These are phyloP conservation scores for Oryza punctata DNA, from an alignment of 176 grass and related monocot species.

Conservation along the genomic window DNA sequence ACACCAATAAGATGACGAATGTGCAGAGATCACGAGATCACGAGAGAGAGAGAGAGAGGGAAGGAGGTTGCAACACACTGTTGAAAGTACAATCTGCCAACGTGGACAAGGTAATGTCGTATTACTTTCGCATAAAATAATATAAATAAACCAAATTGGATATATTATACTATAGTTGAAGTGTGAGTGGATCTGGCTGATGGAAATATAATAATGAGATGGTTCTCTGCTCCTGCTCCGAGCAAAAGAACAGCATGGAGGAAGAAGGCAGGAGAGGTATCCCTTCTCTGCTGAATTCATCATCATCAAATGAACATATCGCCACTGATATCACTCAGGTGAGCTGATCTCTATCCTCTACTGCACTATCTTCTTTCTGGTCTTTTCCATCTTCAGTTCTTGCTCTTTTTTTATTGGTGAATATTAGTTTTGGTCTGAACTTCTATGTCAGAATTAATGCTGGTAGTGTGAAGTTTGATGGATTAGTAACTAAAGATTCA, in stretches of 20 bases:
- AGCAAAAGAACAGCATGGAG: slow-evolving; percentile 1
- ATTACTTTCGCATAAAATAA: not conserved
- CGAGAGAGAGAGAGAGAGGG: not conserved
- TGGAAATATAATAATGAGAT: not conserved
- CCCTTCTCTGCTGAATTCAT: slow-evolving; percentile 24
- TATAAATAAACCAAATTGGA: not conserved
- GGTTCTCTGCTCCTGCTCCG: not conserved
- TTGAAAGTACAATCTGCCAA: not conserved
- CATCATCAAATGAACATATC: slow-evolving; percentile 17
- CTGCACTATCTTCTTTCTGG: not conserved
- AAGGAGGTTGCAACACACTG: not conserved
- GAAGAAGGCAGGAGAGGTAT: slow-evolving; percentile 16
- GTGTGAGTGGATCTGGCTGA: not conserved
- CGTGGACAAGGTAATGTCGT: not conserved
- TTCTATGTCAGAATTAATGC: not conserved
- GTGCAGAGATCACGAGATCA: not conserved
- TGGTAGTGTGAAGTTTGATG: not conserved
- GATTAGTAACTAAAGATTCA: not conserved
- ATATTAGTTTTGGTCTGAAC: not conserved
- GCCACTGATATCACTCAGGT: slow-evolving; percentile 34
- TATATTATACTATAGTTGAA: no score
- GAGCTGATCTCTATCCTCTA: not conserved
- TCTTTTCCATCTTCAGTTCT: not conserved
- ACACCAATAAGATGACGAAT: not conserved
- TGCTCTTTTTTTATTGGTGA: not conserved